phyloP scores from a whole-genome alignment of 2,329 filamentous ascomycete genomes.

The Calonectria hongkongensis region DNA sequence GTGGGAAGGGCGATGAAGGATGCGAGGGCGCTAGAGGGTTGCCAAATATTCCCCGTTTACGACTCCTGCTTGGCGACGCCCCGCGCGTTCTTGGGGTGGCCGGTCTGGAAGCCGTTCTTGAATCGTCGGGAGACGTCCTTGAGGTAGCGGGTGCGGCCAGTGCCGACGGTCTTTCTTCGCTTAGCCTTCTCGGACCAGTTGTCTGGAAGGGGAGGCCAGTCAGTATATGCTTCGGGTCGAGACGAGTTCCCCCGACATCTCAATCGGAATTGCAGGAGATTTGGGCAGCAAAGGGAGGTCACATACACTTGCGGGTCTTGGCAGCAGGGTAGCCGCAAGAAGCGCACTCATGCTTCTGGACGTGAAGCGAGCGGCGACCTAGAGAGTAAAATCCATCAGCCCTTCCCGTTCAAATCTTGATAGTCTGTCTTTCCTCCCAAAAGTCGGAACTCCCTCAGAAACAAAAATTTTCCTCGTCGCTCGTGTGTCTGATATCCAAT shows the following conservation, averaged over 20 bases:
- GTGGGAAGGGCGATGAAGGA: conserved; percentile 46
- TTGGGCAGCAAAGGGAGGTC: conserved; percentile 25
- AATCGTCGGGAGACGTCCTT: conserved; percentile 94
- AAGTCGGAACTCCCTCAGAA: conserved; percentile 23
- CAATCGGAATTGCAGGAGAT: conserved; percentile 31
- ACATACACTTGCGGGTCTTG: conserved; percentile 99
- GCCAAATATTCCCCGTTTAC: conserved; percentile 50
- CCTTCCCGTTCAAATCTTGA: conserved; percentile 35
- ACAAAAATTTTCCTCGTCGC: conserved; percentile 43
- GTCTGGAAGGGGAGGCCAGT: conserved; percentile 73
- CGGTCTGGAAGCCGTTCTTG: conserved; percentile 98
- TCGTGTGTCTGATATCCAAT: conserved; percentile 41
- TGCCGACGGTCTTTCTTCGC: conserved; percentile 99
- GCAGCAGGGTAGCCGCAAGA: conserved; percentile 97
- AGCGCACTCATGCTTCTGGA: conserved; percentile 99
- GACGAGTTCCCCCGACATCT: conserved; percentile 4
- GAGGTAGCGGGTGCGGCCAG: conserved; percentile 96
- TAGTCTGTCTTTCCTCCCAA: neutral
- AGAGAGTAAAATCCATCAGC: conserved; percentile 55
- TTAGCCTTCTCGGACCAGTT: conserved; percentile 99
- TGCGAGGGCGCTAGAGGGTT: conserved; percentile 44
- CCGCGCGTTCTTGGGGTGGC: conserved; percentile 88
- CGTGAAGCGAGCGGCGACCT: conserved; percentile 98
- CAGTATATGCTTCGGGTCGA: conserved; percentile 42
- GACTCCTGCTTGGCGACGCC: conserved; percentile 71